Percentiles rank a stretch among this genome's conserved stretches.
Evolutionary conservation across 192 early-diverging fungal species (phyloP).

Genomic region (Coemansia sp.): DNA sequence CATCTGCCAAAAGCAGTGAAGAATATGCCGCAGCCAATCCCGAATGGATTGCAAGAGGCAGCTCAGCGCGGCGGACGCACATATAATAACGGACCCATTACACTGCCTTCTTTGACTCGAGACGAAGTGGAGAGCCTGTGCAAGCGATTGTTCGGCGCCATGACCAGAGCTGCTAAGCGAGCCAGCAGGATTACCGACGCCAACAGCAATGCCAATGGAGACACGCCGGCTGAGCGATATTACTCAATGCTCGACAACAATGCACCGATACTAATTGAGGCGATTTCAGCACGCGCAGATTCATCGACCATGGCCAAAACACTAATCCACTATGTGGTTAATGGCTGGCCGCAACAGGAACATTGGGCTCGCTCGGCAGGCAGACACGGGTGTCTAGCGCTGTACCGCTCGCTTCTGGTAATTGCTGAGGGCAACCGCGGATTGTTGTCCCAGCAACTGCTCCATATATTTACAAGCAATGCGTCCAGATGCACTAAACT

Average conservation of each 20-base stretch:
- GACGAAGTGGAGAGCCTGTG: slow-evolving; percentile 12
- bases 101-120: neutral
- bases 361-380: neutral
- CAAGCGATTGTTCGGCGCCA: slow-evolving; percentile 9
- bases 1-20: slow-evolving; percentile 42
- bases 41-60: slow-evolving; percentile 38
- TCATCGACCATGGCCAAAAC: slow-evolving; percentile 4
- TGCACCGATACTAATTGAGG: slow-evolving; percentile 36
- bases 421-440: slow-evolving; percentile 33
- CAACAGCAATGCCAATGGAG: neutral
- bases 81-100: slow-evolving; percentile 35
- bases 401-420: slow-evolving; percentile 31
- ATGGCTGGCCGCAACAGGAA: slow-evolving; percentile 25
- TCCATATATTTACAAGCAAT: slow-evolving; percentile 3
- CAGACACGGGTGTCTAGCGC: slow-evolving; percentile 4
- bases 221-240: neutral
- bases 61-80: slow-evolving; percentile 31
- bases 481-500: too few species aligned
- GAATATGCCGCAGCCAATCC: slow-evolving; percentile 48
- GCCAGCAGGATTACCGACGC: neutral
- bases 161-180: neutral
- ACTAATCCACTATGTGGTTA: slow-evolving; percentile 16
- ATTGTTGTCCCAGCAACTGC: slow-evolving; percentile 12
- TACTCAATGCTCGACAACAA: slow-evolving; percentile 19
- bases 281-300: slow-evolving; percentile 27